A percentile compares a stretch with the other conserved stretches of the same genome.
Evolutionary conservation across 1,284 basidiomycete genomes (phyloP).

Genomic region (Austroboletus niveus): DNA sequence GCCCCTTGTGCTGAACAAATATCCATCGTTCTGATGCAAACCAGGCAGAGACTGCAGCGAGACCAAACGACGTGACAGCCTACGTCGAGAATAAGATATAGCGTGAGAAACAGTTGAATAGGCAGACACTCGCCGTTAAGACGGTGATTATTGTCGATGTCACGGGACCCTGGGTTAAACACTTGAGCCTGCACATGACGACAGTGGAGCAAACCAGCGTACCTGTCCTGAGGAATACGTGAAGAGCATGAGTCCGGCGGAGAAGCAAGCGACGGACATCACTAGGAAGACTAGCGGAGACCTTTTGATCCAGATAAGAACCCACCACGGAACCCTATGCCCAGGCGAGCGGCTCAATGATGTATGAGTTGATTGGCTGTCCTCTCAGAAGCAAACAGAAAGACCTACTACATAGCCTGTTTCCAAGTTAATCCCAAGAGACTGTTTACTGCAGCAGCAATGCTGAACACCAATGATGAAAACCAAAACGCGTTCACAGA

Average conservation of each 20-base stretch:
- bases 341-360: slow-evolving; percentile 52
- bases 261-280: slow-evolving; percentile 57
- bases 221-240: slow-evolving; percentile 51
- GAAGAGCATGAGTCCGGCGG: slow-evolving; percentile 53
- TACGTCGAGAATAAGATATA: slow-evolving; percentile 14
- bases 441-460: slow-evolving; percentile 60
- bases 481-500: slow-evolving; percentile 62
- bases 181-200: slow-evolving; percentile 16
- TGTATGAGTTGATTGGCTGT: slow-evolving; percentile 17
- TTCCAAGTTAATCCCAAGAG: slow-evolving; percentile 58
- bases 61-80: slow-evolving; percentile 66
- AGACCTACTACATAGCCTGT: slow-evolving; percentile 58
- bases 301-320: slow-evolving; percentile 56
- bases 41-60: slow-evolving; percentile 73
- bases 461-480: slow-evolving; percentile 58
- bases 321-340: slow-evolving; percentile 53
- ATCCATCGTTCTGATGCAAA: slow-evolving; percentile 74
- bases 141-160: slow-evolving; percentile 73
- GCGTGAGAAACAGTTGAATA: neutral
- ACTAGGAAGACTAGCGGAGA: slow-evolving; percentile 57
- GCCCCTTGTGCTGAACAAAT: slow-evolving; percentile 64
- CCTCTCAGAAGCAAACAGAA: slow-evolving; percentile 11
- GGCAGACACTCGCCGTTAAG: slow-evolving; percentile 50
- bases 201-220: slow-evolving; percentile 23
- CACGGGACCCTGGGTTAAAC: slow-evolving; percentile 43